A percentile compares a stretch with the other conserved stretches of the same genome.
phyloP scores from a whole-genome alignment of 1,139 yeast genomes.

The Blastobotrys buckinghamii region DNA sequence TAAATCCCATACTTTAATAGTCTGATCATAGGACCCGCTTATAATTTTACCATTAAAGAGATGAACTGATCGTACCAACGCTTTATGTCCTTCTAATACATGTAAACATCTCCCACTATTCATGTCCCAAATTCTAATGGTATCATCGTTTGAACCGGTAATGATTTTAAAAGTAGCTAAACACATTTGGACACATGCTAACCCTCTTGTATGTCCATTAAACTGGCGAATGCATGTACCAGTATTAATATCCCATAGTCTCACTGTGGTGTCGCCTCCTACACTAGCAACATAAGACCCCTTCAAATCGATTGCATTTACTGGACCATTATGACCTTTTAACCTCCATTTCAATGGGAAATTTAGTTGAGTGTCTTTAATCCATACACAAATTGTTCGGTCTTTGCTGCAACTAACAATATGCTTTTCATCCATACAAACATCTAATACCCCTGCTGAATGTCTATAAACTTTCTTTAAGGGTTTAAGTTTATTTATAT shows the following conservation, averaged over 20 bases:
- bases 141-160: slow-evolving; percentile 35
- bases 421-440: slow-evolving; percentile 24
- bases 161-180: slow-evolving; percentile 23
- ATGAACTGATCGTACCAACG: slow-evolving; percentile 31
- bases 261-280: slow-evolving; percentile 33
- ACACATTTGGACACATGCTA: slow-evolving; percentile 33
- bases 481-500: slow-evolving; percentile 23
- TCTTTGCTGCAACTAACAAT: slow-evolving; percentile 35
- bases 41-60: slow-evolving; percentile 26
- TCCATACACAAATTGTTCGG: slow-evolving; percentile 30
- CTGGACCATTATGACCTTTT: slow-evolving; percentile 33
- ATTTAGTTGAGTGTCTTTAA: slow-evolving; percentile 13
- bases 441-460: slow-evolving; percentile 30
- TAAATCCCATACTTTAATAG: slow-evolving; percentile 35
- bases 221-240: slow-evolving; percentile 25
- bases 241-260: slow-evolving; percentile 28
- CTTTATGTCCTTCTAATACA: slow-evolving; percentile 29
- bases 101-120: slow-evolving; percentile 27
- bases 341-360: slow-evolving; percentile 19
- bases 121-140: slow-evolving; percentile 33
- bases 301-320: slow-evolving; percentile 30
- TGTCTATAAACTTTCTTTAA: slow-evolving; percentile 27
- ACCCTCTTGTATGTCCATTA: slow-evolving; percentile 33
- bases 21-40: slow-evolving; percentile 36
- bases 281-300: slow-evolving; percentile 31